Percentiles rank a stretch among this genome's conserved stretches.
Conservation (phyloP, 2,329 filamentous ascomycete genomes). For the Pseudogymnoascus sp. region DNA sequence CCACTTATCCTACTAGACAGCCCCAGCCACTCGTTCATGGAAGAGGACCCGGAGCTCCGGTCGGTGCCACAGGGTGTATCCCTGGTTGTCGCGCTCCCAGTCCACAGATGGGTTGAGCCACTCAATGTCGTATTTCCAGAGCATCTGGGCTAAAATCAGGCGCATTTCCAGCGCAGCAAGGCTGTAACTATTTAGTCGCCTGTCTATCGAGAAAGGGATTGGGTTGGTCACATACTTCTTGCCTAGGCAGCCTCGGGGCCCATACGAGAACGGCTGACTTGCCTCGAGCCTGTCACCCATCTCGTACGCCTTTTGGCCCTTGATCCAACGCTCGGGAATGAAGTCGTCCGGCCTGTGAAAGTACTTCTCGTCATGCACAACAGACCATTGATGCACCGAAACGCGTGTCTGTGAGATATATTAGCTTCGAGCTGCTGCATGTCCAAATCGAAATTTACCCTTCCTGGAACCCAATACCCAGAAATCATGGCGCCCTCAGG, state of each 20-base stretch:
- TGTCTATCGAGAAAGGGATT: neutral
- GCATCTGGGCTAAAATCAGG: slow-evolving; percentile 23
- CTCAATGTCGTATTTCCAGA: slow-evolving; percentile 22
- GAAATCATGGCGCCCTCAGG: slow-evolving; percentile 18
- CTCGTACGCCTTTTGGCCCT: slow-evolving; percentile 15
- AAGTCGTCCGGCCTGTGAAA: slow-evolving; percentile 18
- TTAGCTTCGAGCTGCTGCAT: neutral
- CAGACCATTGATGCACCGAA: slow-evolving; percentile 21
- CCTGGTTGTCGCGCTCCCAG: slow-evolving; percentile 20
- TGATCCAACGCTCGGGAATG: slow-evolving; percentile 21
- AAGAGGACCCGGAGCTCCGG: slow-evolving; percentile 17
- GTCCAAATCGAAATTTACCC: slow-evolving; percentile 12
- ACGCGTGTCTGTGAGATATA: slow-evolving; percentile 17
- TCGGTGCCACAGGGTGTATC: slow-evolving; percentile 21
- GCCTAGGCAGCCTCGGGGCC: slow-evolving; percentile 18
- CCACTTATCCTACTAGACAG: neutral
- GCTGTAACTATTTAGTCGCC: slow-evolving; percentile 2
- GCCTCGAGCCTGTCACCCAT: slow-evolving; percentile 25
- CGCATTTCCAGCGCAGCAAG: slow-evolving; percentile 20
- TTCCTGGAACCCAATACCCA: slow-evolving; percentile 21
- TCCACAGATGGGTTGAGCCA: slow-evolving; percentile 20
- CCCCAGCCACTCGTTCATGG: neutral
- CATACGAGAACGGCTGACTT: slow-evolving; percentile 18
- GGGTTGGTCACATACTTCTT: slow-evolving; percentile 14
- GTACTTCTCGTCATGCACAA: slow-evolving; percentile 17